Base-by-base conservation (phyloP, 306 rosid species). In the Castanea sativa region DNA sequence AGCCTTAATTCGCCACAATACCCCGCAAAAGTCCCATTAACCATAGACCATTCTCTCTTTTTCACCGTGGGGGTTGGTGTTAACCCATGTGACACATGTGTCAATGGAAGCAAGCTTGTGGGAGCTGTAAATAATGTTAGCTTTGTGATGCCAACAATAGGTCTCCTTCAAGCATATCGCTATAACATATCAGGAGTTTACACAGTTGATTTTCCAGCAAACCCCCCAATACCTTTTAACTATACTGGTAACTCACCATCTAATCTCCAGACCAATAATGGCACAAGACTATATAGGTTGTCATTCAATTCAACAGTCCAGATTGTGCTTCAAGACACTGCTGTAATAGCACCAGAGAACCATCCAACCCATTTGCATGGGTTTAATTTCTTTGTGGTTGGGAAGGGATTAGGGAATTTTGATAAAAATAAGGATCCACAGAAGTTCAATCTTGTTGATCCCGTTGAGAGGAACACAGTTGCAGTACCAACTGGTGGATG, bases 121-220 rank as follows among this genome's bases (percentile, higher is more conserved):
- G 90, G 88, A 55, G 92, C 83, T 32, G 52, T 93, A 6, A 93
- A 93, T 14, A 87, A 93, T 4, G 64, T 87, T 32, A 85, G 83
- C 58, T 93, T 91, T 79, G 81, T 81, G 55, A n/a, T 89, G 87
- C 98, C 95, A 21, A 55, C 79, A 4, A 70, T 55, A 5, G 84
- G 92, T 53, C 91, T 91, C 68, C 98, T 93, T 60, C 89, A 91
- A 86, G 94, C 97, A 4, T 87, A 93, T 84, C 90, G 91, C 83
- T 79, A 75, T 27, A 79, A 88, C 16, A 83, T 87, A 4, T 57
- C 45, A 41, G 95, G 92, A 71, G 88, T 89, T 79, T 92, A 78
- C 64, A 86, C 92, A 0, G 89, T 83, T 58, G 93, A 90, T 82
- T 92, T 92, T 52, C 97, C 95, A 0, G 83, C 85, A n/a, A 77